Conservation (phyloP, 306 rosid genomes). For the Hippophae rhamnoides region DNA sequence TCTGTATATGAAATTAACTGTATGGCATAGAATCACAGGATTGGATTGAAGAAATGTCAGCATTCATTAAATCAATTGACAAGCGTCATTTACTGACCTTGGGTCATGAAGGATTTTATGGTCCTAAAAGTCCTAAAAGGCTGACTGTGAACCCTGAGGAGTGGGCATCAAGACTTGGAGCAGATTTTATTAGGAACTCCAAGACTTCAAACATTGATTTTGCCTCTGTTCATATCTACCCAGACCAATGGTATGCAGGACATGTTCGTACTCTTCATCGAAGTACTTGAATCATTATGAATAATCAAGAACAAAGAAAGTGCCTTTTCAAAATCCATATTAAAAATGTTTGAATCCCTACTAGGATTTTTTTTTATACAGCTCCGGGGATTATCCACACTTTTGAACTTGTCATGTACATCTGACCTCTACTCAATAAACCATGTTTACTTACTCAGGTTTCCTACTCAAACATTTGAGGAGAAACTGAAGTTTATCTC, state of each 20-base stretch:
- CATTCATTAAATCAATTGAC: slow-evolving; percentile 75
- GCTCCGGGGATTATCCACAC: no score
- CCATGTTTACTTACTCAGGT: slow-evolving; percentile 33
- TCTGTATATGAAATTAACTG: slow-evolving; percentile 15
- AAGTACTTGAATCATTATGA: not conserved
- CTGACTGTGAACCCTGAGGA: slow-evolving; percentile 67
- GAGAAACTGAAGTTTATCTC: slow-evolving; percentile 53
- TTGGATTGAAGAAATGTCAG: slow-evolving; percentile 95
- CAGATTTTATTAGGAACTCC: slow-evolving; percentile 86
- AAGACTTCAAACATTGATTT: slow-evolving; percentile 56
- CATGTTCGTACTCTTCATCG: not conserved
- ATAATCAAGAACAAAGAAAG: not conserved
- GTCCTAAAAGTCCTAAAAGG: slow-evolving; percentile 67
- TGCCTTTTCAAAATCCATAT: not conserved
- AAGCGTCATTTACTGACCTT: slow-evolving; percentile 81
- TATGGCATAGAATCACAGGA: slow-evolving; percentile 45
- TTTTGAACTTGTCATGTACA: not conserved
- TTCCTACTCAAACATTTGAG: slow-evolving; percentile 44
- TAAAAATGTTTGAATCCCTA: not conserved
- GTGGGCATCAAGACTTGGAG: slow-evolving; percentile 94
- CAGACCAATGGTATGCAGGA: slow-evolving; percentile 81
- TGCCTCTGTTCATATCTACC: slow-evolving; percentile 84
- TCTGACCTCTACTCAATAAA: not conserved
- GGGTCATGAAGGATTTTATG: slow-evolving; percentile 94
- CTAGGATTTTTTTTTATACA: no score